Evolutionary conservation across 139 green algal genomes (phyloP).

Genomic region (Ettlia oleoabundans): DNA sequence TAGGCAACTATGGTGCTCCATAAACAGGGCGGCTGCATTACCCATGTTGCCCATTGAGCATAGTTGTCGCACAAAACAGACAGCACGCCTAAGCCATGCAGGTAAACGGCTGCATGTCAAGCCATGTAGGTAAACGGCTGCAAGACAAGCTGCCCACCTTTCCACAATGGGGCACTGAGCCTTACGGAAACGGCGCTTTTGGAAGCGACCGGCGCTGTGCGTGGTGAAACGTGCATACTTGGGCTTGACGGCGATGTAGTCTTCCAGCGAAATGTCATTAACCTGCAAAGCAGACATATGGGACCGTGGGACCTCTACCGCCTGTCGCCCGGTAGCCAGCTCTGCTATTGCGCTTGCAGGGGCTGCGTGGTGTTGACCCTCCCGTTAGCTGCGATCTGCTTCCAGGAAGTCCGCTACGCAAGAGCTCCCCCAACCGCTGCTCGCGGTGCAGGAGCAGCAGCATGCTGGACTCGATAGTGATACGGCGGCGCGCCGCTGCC

Average conservation of each 20-base stretch:
- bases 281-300: conserved; percentile 71
- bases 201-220: conserved; percentile 98
- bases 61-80: no score
- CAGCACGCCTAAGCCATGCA: neutral
- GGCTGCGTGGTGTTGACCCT: no score
- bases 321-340: no score
- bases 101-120: neutral
- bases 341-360: no score
- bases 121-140: neutral
- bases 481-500: no score
- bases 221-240: conserved; percentile 96
- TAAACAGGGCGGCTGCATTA: neutral
- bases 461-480: no score
- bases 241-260: conserved; percentile 99
- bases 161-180: conserved; percentile 99
- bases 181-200: conserved; percentile 99
- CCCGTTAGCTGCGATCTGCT: no score
- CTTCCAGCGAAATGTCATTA: conserved; percentile 97
- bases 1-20: neutral
- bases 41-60: no score
- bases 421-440: no score
- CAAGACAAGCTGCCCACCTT: conserved; percentile 61
- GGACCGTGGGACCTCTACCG: no score
- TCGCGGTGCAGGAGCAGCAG: no score
- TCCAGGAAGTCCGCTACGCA: no score